These are phyloP conservation scores for Teratosphaeriaceae sp. DNA, from an alignment of 2,329 filamentous ascomycete species.

Conservation along the genomic window DNA sequence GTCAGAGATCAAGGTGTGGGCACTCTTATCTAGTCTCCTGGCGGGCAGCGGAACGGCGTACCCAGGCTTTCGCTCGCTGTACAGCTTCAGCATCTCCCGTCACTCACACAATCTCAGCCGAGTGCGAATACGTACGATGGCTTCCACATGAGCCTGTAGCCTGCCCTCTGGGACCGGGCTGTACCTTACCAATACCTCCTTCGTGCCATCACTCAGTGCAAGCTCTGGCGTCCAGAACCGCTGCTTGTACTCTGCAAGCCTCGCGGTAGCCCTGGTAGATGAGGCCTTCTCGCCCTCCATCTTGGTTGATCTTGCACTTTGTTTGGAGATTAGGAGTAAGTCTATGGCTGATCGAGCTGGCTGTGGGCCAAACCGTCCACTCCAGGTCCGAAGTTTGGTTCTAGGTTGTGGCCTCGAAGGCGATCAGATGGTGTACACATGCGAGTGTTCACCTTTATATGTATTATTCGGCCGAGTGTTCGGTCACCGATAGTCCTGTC, in stretches of 20 bases:
- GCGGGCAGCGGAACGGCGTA: neutral
- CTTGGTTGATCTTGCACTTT: no score
- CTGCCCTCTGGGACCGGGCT: conserved; percentile 30
- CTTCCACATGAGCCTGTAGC: conserved; percentile 30
- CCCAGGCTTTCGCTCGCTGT: conserved; percentile 12
- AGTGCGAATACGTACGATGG: conserved; percentile 9
- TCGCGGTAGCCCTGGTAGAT: no score
- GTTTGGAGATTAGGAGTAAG: no score
- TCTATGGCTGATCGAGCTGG: no score
- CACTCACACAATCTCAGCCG: no score
- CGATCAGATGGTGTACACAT: no score
- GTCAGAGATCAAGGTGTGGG: neutral
- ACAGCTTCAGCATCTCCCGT: conserved; percentile 9
- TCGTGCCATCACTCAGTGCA: conserved; percentile 22
- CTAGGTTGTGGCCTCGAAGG: no score
- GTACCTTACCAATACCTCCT: conserved; percentile 34
- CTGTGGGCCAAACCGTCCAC: no score
- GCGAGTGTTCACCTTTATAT: no score
- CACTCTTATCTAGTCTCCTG: neutral
- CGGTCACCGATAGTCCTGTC: neutral
- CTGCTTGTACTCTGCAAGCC: neutral
- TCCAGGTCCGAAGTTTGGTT: no score
- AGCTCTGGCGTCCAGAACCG: conserved; percentile 15
- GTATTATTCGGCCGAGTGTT: neutral
- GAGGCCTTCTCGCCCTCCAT: neutral